A percentile compares a stretch with the other conserved stretches of the same genome.
phyloP scores from a whole-genome alignment of 176 grass and related monocot species.

The Lolium perenne region DNA sequence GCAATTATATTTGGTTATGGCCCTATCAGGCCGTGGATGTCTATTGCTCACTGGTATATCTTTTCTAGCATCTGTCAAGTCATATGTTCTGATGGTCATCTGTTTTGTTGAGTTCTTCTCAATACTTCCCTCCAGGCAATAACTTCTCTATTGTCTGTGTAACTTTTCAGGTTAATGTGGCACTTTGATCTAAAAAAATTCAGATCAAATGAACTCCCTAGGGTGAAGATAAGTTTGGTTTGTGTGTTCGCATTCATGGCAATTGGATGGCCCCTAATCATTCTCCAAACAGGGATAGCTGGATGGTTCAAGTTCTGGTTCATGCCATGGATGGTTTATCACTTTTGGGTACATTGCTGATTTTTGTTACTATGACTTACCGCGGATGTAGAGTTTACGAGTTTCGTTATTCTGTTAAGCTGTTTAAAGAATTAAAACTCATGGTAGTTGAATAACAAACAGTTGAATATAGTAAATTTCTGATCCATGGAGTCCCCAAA shows the following conservation, averaged over 20 bases:
- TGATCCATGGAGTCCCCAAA: background rate
- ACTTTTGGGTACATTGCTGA: constrained; percentile 81
- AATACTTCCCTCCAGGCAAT: constrained; percentile 13
- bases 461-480: constrained; percentile 21
- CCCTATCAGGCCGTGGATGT: constrained; percentile 97
- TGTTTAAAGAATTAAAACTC: background rate
- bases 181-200: constrained; percentile 94
- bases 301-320: constrained; percentile 99
- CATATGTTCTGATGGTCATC: background rate
- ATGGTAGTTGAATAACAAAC: background rate
- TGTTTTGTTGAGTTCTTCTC: constrained; percentile 25
- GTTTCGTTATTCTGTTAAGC: too few relatives aligned
- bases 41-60: constrained; percentile 90
- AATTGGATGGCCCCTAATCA: constrained; percentile 96
- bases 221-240: constrained; percentile 95
- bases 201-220: constrained; percentile 80
- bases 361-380: constrained; percentile 3
- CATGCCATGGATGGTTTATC: constrained; percentile 97
- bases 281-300: constrained; percentile 73
- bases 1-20: constrained; percentile 95
- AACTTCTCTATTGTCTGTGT: constrained; percentile 37
- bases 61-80: constrained; percentile 31
- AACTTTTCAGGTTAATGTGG: constrained; percentile 74
- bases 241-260: constrained; percentile 93
- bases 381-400: too few relatives aligned